A percentile compares a stretch with the other conserved stretches of the same genome.
Evolutionary conservation across 2,329 filamentous ascomycete species (phyloP).

Genomic region (Alternaria brassicae): DNA sequence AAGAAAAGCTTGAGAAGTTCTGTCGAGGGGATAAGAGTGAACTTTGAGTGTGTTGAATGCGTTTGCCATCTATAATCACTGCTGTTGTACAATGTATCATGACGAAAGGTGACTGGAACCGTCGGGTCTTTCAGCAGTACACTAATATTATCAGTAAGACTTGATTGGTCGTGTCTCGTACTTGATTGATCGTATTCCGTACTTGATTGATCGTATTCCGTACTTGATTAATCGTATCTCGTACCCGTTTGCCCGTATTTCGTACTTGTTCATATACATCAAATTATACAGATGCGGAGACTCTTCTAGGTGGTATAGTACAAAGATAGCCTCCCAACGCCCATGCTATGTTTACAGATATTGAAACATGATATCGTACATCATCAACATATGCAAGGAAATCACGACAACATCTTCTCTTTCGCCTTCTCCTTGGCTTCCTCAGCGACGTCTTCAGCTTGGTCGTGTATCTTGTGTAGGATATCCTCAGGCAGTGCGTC

Average conservation of each 20-base stretch:
- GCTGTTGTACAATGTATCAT: too few species aligned
- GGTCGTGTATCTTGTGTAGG: slow-evolving; percentile 33
- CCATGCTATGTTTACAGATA: slow-evolving; percentile 2
- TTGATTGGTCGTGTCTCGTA: too few species aligned
- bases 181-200: not conserved
- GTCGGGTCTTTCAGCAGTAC: too few species aligned
- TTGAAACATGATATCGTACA: slow-evolving; percentile 14
- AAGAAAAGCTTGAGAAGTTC: slow-evolving; percentile 24
- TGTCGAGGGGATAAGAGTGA: slow-evolving; percentile 4
- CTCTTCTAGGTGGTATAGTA: slow-evolving; percentile 13
- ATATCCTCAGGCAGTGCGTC: slow-evolving; percentile 40
- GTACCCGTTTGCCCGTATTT: not conserved
- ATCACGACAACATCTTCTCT: slow-evolving; percentile 7
- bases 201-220: too few species aligned
- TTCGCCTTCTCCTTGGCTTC: slow-evolving; percentile 16
- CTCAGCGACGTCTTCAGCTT: slow-evolving; percentile 34
- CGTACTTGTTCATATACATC: slow-evolving; percentile 1
- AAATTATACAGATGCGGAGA: slow-evolving; percentile 10
- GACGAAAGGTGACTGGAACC: too few species aligned
- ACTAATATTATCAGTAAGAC: too few species aligned
- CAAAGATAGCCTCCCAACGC: slow-evolving; percentile 13
- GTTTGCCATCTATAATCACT: too few species aligned
- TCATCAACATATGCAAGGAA: not conserved
- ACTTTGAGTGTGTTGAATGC: not conserved
- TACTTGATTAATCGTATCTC: not conserved